Evolutionary conservation across 2,329 filamentous ascomycete species (phyloP).

Genomic region (Didymosphaeria variabile): DNA sequence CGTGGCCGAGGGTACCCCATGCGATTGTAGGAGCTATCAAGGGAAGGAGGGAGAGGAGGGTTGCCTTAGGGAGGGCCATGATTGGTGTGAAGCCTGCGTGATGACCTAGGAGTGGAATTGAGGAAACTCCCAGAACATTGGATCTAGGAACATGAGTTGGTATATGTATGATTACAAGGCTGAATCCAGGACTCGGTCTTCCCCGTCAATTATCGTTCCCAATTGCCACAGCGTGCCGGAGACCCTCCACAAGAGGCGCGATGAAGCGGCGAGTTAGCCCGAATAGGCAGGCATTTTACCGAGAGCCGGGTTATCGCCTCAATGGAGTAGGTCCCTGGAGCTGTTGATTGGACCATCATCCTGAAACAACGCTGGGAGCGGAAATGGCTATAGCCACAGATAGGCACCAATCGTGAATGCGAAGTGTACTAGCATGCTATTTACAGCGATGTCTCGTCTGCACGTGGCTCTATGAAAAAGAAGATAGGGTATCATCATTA

Average conservation of each 20-base stretch:
- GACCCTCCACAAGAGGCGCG: conserved; percentile 30
- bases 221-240: conserved; percentile 20
- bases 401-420: conserved; percentile 14
- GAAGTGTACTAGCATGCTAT: conserved; percentile 10
- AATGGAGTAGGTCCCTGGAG: conserved; percentile 12
- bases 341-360: conserved; percentile 12
- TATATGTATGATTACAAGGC: conserved; percentile 1
- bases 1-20: conserved; percentile 65
- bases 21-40: conserved; percentile 43
- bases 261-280: conserved; percentile 31
- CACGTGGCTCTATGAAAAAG: conserved; percentile 8
- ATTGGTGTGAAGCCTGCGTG: conserved; percentile 12
- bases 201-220: conserved; percentile 32
- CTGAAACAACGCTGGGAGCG: conserved; percentile 17
- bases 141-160: not conserved
- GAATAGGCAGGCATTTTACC: conserved; percentile 36
- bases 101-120: not conserved
- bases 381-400: conserved; percentile 22
- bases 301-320: conserved; percentile 12
- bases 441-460: conserved; percentile 10
- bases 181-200: conserved; percentile 34
- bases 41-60: conserved; percentile 35
- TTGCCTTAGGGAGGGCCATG: conserved; percentile 36
- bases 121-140: not conserved
- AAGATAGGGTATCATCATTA: conserved; percentile 38